Evolutionary conservation across 306 rosid genomes (phyloP).

Genomic region (Dalbergia oliveri): DNA sequence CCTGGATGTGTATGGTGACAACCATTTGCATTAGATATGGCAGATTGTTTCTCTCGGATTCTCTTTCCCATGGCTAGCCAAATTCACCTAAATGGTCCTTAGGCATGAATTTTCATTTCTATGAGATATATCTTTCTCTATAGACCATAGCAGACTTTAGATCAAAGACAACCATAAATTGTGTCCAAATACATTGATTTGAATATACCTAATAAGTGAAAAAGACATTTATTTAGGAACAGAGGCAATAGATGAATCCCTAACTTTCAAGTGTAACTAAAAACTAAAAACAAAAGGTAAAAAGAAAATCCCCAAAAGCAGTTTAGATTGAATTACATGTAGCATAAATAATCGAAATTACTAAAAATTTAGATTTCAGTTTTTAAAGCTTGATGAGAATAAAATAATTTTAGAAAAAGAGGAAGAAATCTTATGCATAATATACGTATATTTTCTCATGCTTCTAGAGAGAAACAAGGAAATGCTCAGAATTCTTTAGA

Average conservation of each 20-base stretch:
- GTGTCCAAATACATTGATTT: no score
- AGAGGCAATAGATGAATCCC: neutral
- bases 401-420: neutral
- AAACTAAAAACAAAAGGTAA: neutral
- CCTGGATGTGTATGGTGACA: constrained; percentile 50
- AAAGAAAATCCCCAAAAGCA: neutral
- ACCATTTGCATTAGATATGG: constrained; percentile 19
- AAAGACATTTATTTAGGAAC: no score
- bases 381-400: neutral
- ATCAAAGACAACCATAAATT: neutral
- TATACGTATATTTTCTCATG: neutral
- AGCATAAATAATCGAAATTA: neutral
- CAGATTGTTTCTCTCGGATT: constrained; percentile 37
- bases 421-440: constrained; percentile 3
- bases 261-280: neutral
- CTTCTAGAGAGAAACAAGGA: neutral
- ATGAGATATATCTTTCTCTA: neutral
- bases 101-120: neutral
- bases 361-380: constrained; percentile 3
- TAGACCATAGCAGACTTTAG: neutral
- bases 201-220: no score
- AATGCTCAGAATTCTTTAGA: constrained; percentile 23
- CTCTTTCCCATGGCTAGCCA: constrained; percentile 56
- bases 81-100: neutral
- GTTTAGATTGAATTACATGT: neutral